Evolutionary conservation across 208 protist species (phyloP).

Genomic region (Endotrypanum monterogeii): DNA sequence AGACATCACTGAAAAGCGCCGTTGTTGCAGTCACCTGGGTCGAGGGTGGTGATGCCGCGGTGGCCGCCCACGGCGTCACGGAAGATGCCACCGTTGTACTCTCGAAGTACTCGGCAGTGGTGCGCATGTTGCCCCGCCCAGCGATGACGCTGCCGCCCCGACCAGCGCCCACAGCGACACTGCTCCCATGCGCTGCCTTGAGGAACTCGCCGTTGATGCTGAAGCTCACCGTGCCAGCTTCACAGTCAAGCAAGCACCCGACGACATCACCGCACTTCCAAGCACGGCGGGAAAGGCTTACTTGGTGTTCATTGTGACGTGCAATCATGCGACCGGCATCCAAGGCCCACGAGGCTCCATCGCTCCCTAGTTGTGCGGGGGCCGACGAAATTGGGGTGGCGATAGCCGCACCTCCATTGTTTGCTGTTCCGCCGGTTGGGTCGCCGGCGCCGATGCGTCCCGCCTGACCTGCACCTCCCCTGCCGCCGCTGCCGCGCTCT

Average conservation of each 20-base stretch:
- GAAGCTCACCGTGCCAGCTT: constrained; percentile 69
- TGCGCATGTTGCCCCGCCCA: neutral
- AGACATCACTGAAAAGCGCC: constrained; percentile 23
- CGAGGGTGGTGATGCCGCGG: neutral
- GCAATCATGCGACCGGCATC: constrained; percentile 80
- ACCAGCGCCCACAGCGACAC: constrained; percentile 15
- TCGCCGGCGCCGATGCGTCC: neutral
- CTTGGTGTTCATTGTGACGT: constrained; percentile 64
- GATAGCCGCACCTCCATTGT: constrained; percentile 8
- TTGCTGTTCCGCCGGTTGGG: neutral
- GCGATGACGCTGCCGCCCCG: constrained; percentile 14
- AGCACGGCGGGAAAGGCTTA: constrained; percentile 45
- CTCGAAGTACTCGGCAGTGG: neutral
- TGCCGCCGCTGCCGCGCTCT: constrained; percentile 16
- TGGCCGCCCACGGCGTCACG: neutral
- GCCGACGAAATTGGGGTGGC: neutral
- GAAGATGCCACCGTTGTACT: neutral
- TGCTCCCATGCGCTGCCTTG: constrained; percentile 31
- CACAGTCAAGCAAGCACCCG: constrained; percentile 88
- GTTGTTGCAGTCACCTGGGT: neutral
- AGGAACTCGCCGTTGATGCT: constrained; percentile 74
- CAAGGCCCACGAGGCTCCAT: constrained; percentile 79
- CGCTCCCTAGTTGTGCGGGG: constrained; percentile 52
- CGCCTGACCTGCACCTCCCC: constrained; percentile 1
- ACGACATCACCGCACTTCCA: constrained; percentile 89